Base-by-base conservation (phyloP, 495 filamentous ascomycete genomes). In the Neurospora sp. region DNA sequence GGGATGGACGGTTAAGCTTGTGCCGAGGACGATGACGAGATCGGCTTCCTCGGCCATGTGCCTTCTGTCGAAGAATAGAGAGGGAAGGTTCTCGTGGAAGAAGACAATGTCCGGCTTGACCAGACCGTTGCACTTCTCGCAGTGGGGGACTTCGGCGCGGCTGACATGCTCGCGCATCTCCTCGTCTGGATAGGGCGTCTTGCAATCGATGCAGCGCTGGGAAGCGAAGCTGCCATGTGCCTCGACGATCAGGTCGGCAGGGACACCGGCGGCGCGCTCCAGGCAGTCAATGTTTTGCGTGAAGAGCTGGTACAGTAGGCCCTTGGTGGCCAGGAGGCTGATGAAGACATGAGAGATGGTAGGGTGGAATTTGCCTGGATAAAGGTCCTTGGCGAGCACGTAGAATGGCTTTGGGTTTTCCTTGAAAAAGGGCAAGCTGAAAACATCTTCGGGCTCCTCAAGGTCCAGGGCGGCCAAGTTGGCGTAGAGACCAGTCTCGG, bases 51-150 rank as follows among this genome's bases (percentile, higher is more conserved):
- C 81, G 2, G 89, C 87, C 20, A 91, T 75, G 31, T 76, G 72
- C 27, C 83, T 82, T 73, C 89, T 91, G 4, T 80, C 75, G 75
- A 90, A 89, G 80, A 98, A 99, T 0, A 79, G 77, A 10, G 80
- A 79, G 0, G 96, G 96, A 38, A 99, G 82, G 35, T 81, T 76
- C 80, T 94, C 91, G 70, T 90, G 90, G 78, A 98, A 99, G 82
- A 99, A 99, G 4, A 97, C 94, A 81, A 99, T 98, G 76, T 98
- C 95, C 3, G 96, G 96, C 82, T 99, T 98, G 69, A 98, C 93
- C 7, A 97, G 80, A 0, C 94, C 95, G 27, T 88, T 84, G 78
- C 96, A 99, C 38, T 68, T 84, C 59, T 80, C 61, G 78, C 96
- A 97, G 73, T 84, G 81, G 10, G 96, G 93, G 1, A 96, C 90